phyloP scores from a whole-genome alignment of 176 grass and related monocot species.

The Eragrostis nindensis region DNA sequence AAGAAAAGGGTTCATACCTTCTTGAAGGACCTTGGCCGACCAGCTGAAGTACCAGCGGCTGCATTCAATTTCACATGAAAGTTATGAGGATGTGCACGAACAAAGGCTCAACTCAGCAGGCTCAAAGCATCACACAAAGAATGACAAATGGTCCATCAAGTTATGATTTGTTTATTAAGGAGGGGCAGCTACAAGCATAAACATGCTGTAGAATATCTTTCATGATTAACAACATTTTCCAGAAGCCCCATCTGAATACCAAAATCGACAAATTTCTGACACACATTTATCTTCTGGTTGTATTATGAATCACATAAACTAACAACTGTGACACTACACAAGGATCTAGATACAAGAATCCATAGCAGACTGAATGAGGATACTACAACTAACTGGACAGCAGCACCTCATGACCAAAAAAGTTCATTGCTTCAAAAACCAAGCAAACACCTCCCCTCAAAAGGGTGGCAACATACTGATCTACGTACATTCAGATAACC shows the following conservation, averaged over 20 bases:
- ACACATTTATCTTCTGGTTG: too few relatives aligned
- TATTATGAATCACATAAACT: too few relatives aligned
- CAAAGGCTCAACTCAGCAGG: not conserved
- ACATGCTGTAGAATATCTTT: not conserved
- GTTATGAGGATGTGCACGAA: not conserved
- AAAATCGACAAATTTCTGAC: not conserved
- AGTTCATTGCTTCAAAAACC: not conserved
- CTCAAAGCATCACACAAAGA: not conserved
- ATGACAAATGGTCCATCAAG: not conserved
- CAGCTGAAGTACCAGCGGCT: conserved; percentile 71
- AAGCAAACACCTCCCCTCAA: not conserved
- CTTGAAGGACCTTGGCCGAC: conserved; percentile 62
- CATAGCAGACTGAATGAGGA: not conserved
- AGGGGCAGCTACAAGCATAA: not conserved
- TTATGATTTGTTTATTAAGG: not conserved
- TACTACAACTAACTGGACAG: not conserved
- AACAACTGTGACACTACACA: not conserved
- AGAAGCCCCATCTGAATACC: not conserved
- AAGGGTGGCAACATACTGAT: not conserved
- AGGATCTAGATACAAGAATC: not conserved
- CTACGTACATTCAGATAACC: not conserved
- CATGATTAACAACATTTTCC: not conserved
- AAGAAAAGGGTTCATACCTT: conserved; percentile 46
- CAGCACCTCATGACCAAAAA: not conserved
- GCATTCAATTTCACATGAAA: conserved; percentile 52